These are phyloP conservation scores for Leccinum huronense DNA, from an alignment of 1,284 basidiomycete species.

Conservation along the genomic window DNA sequence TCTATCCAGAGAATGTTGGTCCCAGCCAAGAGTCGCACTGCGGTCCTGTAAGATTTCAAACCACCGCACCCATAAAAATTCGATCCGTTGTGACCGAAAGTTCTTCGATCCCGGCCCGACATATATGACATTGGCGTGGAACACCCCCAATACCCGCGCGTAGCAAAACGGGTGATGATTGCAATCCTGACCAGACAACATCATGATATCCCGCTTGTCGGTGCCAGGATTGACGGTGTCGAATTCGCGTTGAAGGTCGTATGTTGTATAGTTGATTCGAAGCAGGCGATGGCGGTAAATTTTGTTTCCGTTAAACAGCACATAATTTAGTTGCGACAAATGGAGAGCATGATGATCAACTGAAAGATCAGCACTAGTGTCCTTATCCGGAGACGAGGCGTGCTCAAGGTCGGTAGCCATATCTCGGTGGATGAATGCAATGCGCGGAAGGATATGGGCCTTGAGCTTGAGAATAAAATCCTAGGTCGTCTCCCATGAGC, in stretches of 20 bases:
- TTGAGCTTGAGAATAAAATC: background rate
- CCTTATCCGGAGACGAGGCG: too few species aligned
- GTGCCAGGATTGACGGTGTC: background rate
- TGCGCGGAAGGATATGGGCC: background rate
- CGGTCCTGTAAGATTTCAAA: background rate
- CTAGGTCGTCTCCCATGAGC: background rate
- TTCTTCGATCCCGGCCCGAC: background rate
- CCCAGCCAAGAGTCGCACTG: background rate
- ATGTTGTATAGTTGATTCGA: background rate
- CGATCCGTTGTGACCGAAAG: background rate
- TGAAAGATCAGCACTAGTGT: background rate
- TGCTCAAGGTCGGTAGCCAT: too few species aligned
- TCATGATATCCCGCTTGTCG: background rate
- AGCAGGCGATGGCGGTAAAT: background rate
- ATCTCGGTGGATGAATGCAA: background rate
- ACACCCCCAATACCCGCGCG: background rate
- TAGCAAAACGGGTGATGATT: background rate
- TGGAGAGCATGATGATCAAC: too few species aligned
- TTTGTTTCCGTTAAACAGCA: background rate
- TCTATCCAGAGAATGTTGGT: background rate
- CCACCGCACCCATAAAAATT: background rate
- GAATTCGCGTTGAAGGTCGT: background rate
- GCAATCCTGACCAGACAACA: background rate
- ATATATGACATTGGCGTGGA: background rate
- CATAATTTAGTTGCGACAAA: background rate